Evolutionary conservation across 2,329 filamentous ascomycete genomes (phyloP).

Genomic region (Phyllosticta ampelicida): DNA sequence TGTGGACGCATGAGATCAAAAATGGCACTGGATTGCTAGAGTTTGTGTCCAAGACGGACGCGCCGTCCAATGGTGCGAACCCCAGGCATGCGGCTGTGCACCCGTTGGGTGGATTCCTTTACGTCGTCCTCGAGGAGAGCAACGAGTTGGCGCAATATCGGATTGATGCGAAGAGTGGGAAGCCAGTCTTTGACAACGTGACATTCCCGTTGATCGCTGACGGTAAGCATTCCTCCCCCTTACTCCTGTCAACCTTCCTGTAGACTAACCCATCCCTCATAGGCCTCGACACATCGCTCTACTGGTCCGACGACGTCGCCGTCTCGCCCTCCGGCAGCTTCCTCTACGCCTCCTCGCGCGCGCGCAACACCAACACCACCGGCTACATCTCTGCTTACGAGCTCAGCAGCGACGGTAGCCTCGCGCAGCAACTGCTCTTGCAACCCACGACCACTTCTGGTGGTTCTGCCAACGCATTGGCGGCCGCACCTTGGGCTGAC

Average conservation of each 20-base stretch:
- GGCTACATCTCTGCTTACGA: constrained; percentile 28
- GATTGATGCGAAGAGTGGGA: constrained; percentile 12
- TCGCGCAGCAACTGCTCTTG: constrained; percentile 23
- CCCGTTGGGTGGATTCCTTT: constrained; percentile 19
- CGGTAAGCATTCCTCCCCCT: neutral
- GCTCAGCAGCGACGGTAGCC: constrained; percentile 19
- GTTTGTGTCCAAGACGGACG: constrained; percentile 15
- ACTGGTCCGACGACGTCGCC: constrained; percentile 19
- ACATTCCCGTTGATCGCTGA: constrained; percentile 15
- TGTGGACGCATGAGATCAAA: constrained; percentile 21
- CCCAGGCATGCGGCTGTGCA: constrained; percentile 21
- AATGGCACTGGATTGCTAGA: constrained; percentile 13
- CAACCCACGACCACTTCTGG: constrained; percentile 23
- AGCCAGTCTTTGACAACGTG: constrained; percentile 7
- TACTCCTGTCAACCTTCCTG: neutral
- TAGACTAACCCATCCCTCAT: neutral
- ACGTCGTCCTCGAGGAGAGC: constrained; percentile 20
- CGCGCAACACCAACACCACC: constrained; percentile 12
- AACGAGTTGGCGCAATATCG: constrained; percentile 18
- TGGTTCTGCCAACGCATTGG: constrained; percentile 26
- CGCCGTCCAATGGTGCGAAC: constrained; percentile 14
- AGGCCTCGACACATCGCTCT: constrained; percentile 16
- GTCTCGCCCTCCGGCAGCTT: constrained; percentile 14
- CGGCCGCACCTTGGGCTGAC: constrained; percentile 24
- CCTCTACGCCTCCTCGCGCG: constrained; percentile 17